Base-by-base conservation (phyloP, 1,139 yeast genomes). In the Magnusiomyces suaveolens region DNA sequence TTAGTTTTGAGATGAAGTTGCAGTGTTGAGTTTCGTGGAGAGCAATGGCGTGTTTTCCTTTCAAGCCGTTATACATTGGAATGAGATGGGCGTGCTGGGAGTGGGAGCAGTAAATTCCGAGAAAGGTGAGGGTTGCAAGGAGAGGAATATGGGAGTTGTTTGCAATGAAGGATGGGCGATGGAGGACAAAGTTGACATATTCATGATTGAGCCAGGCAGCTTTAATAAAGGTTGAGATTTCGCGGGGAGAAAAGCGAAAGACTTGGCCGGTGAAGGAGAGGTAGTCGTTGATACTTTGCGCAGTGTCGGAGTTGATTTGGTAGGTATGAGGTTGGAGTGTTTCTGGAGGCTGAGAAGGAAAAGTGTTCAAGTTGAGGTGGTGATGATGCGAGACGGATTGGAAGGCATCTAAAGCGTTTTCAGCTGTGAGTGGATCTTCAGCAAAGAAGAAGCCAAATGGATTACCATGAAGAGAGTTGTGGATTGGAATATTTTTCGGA, bases 121-220 rank as follows among this genome's bases (percentile, higher is more conserved):
- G 58, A 16, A 69, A 60, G 23, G 70, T 64, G 59, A 75, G 60
- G 2, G 70, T 65, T 2, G 71, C 69, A 46, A 75, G 57, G 46
- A 75, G 60, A 38, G 66, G 63, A 0, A 68, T 62, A 54, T 70
- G 64, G 23, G 64, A 59, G 14, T 59, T 57, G 48, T 69, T 66
- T 3, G 74, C 68, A 53, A 69, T 65, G 56, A 73, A 75, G 1
- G 77, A 69, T 3, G 75, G 68, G 18, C 68, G 61, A 60, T 75
- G 79, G 16, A 75, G 60, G 39, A 72, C 61, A 38, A 55, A 50
- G 46, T 56, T 55, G 20, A 69, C 56, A 10, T 57, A 60, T 14
- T 54, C 58, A 3, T 59, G 57, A 6, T 51, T 50, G 16, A 25
- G 23, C 66, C 64, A 61, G 2, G 66, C 62, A 3, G 52, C 33